Evolutionary conservation across 2,329 filamentous ascomycete genomes (phyloP).

Genomic region (Fusarium decemcellulare): DNA sequence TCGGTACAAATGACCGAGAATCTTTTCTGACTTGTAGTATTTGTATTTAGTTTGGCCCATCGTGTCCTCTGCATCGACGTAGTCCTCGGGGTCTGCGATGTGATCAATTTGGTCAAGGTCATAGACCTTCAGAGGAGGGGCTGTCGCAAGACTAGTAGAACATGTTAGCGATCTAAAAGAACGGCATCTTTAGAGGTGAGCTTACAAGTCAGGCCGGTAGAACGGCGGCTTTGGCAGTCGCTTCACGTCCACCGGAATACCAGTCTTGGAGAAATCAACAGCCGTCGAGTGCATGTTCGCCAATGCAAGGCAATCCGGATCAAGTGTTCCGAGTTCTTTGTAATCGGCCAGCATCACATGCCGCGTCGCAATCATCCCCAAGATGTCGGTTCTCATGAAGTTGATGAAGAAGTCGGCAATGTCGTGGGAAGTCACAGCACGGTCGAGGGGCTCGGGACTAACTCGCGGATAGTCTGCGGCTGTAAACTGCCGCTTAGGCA

Average conservation of each 20-base stretch:
- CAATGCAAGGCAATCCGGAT: constrained; percentile 66
- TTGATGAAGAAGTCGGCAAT: constrained; percentile 87
- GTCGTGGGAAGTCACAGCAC: constrained; percentile 72
- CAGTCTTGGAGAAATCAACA: constrained; percentile 84
- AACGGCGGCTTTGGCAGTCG: constrained; percentile 57
- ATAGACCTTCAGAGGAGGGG: constrained; percentile 60
- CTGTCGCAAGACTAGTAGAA: constrained; percentile 59
- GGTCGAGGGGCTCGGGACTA: constrained; percentile 69
- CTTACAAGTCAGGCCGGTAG: constrained; percentile 70
- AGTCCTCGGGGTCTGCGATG: constrained; percentile 49
- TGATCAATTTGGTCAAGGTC: constrained; percentile 58
- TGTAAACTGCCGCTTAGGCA: constrained; percentile 57
- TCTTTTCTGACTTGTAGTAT: constrained; percentile 78
- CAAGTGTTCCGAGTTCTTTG: constrained; percentile 62
- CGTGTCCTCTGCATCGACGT: constrained; percentile 57
- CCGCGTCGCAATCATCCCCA: constrained; percentile 75
- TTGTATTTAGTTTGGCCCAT: constrained; percentile 59
- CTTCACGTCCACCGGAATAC: constrained; percentile 67
- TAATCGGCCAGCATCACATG: constrained; percentile 78
- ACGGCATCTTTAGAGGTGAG: constrained; percentile 1
- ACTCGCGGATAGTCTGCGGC: constrained; percentile 81
- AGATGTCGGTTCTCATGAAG: constrained; percentile 78
- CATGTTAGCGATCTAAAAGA: not conserved
- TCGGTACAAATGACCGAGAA: constrained; percentile 79
- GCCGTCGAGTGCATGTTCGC: constrained; percentile 78